These are phyloP conservation scores for Fusarium sp. DNA, from an alignment of 2,329 filamentous ascomycete genomes.

Conservation along the genomic window DNA sequence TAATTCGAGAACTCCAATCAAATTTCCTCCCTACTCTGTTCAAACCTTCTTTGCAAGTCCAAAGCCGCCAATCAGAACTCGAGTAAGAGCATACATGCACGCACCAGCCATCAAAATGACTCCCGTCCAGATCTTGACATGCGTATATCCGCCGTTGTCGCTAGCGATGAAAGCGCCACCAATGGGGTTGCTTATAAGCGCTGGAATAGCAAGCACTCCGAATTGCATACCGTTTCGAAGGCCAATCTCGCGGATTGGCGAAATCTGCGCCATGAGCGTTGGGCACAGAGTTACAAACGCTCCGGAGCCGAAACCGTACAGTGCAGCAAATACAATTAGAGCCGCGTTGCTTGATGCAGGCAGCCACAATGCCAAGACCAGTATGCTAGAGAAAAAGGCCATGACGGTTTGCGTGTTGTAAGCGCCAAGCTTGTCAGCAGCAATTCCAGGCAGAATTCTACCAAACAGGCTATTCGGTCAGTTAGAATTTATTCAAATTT, in stretches of 20 bases:
- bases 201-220: slow-evolving; percentile 29
- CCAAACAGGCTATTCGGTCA: slow-evolving; percentile 51
- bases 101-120: slow-evolving; percentile 1
- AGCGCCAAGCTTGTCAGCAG: slow-evolving; percentile 55
- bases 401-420: slow-evolving; percentile 63
- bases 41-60: slow-evolving; percentile 1
- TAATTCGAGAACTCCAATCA: too few species aligned
- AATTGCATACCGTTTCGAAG: slow-evolving; percentile 62
- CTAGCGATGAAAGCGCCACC: slow-evolving; percentile 36
- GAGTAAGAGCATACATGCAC: neutral
- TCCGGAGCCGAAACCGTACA: slow-evolving; percentile 57
- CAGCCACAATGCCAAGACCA: slow-evolving; percentile 56
- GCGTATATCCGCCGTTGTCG: neutral
- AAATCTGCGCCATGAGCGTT: slow-evolving; percentile 63
- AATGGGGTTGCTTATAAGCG: slow-evolving; percentile 41
- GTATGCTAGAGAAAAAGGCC: slow-evolving; percentile 52
- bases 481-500: neutral
- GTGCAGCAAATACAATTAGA: slow-evolving; percentile 50
- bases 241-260: slow-evolving; percentile 69
- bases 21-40: neutral
- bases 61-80: neutral
- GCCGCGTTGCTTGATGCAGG: slow-evolving; percentile 47
- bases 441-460: slow-evolving; percentile 52
- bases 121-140: slow-evolving; percentile 10
- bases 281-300: slow-evolving; percentile 52